Evolutionary conservation across 2,329 filamentous ascomycete genomes (phyloP).

Genomic region (Neofusicoccum ribis): DNA sequence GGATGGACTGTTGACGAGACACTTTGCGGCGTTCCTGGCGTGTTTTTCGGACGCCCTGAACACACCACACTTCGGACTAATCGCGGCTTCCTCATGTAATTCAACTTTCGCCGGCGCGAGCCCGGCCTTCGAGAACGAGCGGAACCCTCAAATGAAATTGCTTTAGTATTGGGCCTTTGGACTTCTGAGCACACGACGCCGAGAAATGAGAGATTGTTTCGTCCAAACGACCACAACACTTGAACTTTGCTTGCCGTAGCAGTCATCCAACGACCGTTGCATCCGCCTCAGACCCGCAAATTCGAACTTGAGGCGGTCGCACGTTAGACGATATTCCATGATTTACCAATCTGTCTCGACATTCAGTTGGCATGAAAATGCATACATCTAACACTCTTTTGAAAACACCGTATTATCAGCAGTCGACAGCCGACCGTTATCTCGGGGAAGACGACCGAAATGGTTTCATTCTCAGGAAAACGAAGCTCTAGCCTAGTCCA

Average conservation of each 20-base stretch:
- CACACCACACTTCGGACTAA: not conserved
- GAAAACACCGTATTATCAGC: not conserved
- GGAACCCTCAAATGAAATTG: constrained; percentile 6
- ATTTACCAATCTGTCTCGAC: not conserved
- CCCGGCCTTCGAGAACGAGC: constrained; percentile 10
- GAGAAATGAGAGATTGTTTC: not conserved
- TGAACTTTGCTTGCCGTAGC: not conserved
- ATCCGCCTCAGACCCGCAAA: no score
- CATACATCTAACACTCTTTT: not conserved
- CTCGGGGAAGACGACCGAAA: not conserved
- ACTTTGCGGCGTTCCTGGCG: constrained; percentile 12
- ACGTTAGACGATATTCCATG: not conserved
- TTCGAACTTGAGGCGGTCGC: not conserved
- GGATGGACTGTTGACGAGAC: constrained; percentile 17
- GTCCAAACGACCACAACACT: not conserved
- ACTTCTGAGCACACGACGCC: not conserved
- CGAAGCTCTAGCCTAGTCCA: no score
- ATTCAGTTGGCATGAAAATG: not conserved
- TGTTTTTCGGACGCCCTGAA: constrained; percentile 1
- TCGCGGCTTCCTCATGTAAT: constrained; percentile 10
- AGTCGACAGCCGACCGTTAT: no score
- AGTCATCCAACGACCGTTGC: not conserved
- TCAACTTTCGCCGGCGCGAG: constrained; percentile 6
- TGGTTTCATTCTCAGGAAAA: not conserved
- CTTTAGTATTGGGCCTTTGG: constrained; percentile 5